Evolutionary conservation across 106 monocot genomes (phyloP).

Genomic region (Dactylorhiza incarnata): DNA sequence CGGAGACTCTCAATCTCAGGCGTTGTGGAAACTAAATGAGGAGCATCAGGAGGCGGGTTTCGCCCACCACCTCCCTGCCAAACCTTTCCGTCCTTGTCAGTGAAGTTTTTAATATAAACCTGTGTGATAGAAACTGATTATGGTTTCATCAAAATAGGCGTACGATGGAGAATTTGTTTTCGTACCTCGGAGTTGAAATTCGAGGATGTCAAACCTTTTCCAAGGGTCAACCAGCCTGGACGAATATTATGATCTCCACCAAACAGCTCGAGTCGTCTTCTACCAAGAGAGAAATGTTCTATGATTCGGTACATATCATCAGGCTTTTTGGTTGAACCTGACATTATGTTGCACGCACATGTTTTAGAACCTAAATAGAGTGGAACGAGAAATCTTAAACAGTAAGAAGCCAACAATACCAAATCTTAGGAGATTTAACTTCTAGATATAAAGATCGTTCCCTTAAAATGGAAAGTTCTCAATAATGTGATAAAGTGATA

Average conservation of each 20-base stretch:
- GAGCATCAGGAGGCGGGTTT: conserved; percentile 86
- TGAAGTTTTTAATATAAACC: conserved; percentile 62
- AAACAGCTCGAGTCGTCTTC: conserved; percentile 90
- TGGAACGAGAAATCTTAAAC: no score
- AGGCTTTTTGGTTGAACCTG: conserved; percentile 92
- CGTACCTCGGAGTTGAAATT: conserved; percentile 85
- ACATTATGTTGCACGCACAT: not conserved
- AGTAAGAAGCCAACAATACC: no score
- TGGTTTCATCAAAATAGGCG: not conserved
- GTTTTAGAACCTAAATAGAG: no score
- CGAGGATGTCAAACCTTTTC: conserved; percentile 85
- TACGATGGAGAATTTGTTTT: not conserved
- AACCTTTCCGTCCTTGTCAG: conserved; percentile 90
- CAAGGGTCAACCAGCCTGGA: conserved; percentile 87
- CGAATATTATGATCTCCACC: conserved; percentile 98
- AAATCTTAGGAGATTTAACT: no score
- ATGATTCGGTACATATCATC: conserved; percentile 96
- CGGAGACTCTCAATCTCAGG: conserved; percentile 84
- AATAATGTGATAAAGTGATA: no score
- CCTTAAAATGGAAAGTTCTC: no score
- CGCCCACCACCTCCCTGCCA: conserved; percentile 94
- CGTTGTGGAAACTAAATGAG: conserved; percentile 85
- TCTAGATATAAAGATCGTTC: no score
- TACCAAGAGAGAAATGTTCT: conserved; percentile 92
- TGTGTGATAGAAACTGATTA: conserved; percentile 13